These are phyloP conservation scores for Trebouxia sp. DNA, from an alignment of 139 green algal genomes.

Conservation along the genomic window DNA sequence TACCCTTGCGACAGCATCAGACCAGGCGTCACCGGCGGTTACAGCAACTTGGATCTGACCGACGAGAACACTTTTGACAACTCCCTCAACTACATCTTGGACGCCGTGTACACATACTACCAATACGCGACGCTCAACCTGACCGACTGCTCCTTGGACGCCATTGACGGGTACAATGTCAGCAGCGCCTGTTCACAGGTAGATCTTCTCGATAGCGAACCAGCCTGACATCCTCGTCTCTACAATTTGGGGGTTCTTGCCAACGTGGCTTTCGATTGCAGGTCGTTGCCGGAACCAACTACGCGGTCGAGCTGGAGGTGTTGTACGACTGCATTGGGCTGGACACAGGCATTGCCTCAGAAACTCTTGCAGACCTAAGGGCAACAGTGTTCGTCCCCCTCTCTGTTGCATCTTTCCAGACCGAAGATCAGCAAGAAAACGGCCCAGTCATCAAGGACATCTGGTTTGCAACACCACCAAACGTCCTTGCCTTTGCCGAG, in stretches of 20 bases:
- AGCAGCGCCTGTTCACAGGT: conserved; percentile 3
- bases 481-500: not conserved
- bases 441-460: not conserved
- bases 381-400: not conserved
- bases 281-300: conserved; percentile 1
- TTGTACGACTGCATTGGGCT: not conserved
- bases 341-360: not conserved
- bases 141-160: not conserved
- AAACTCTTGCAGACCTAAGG: not conserved
- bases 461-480: not conserved
- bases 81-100: not conserved
- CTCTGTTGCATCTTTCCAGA: not conserved
- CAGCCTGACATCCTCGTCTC: too few relatives aligned
- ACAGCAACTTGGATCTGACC: not conserved
- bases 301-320: not conserved
- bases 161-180: not conserved
- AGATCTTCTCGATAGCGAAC: too few relatives aligned
- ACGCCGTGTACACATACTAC: not conserved
- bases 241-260: too few relatives aligned
- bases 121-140: not conserved
- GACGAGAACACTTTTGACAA: not conserved
- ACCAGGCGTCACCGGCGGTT: not conserved
- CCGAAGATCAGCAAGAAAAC: not conserved
- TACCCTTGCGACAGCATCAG: not conserved
- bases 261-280: not conserved